Evolutionary conservation across 1,139 yeast genomes (phyloP), one percentile per base, ranked within the genome.

Genomic region (Arxiozyma telluris): DNA sequence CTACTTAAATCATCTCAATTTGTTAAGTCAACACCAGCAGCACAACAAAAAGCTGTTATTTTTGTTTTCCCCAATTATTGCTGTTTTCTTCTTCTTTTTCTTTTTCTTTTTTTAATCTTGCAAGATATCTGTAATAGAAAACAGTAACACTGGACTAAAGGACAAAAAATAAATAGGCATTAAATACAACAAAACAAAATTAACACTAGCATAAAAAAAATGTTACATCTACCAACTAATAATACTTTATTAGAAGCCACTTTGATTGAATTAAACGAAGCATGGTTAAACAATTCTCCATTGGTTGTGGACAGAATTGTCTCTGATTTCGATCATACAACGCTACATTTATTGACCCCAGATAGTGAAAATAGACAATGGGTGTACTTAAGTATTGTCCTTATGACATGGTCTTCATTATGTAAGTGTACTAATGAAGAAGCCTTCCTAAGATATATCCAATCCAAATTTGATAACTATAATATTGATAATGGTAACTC

Each of bases 241-340:
- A 78, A 78, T 57, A 62, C 76, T 18, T 68, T 78, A 51, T 67
- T 78, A 54, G 74, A 75, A 57, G 77, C 76, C 59, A 72, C 80
- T 0, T 66, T 78, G 43, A 64, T 71, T 45, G 47, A 45, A 45
- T 30, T 45, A 20, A 27, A 44, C 20, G 76, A 72, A 55, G 77
- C 77, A 4, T 60, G 73, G 27, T 65, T 68, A 5, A 65, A 68
- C 8, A 67, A 64, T 41, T 58, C 70, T 18, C 82, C 85, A 3
- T 75, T 82, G 58, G 76, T 86, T n/a, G 78, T 93, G 63, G 97
- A 93, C 71, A 82, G 97, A 69, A 82, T 93, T 60, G 82, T 93
- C 59, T 84, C 96, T 42, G 99, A 93, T 73, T 93, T 93, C 66
- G 98, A 93, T 71, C 90, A 90, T 73, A 95, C 96, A 55, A 87